Evolutionary conservation across 768 basidiomycete genomes (phyloP).

Genomic region (Podaxis pistillaris): DNA sequence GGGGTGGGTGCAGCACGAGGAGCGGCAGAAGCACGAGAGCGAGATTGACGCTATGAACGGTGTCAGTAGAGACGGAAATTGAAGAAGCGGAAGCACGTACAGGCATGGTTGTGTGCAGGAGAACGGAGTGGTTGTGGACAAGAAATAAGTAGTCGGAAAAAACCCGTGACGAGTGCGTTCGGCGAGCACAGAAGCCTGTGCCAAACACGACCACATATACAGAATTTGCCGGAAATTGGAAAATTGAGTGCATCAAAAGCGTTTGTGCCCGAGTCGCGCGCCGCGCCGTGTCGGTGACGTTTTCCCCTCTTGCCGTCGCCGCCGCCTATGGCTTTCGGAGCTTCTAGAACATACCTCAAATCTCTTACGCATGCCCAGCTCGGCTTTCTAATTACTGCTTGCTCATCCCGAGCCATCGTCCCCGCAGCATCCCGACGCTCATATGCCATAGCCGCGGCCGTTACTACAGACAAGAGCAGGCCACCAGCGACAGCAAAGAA

Average conservation of each 20-base stretch:
- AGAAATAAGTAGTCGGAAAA: constrained; percentile 25
- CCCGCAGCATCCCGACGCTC: not conserved
- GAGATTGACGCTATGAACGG: constrained; percentile 65
- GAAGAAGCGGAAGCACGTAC: constrained; percentile 27
- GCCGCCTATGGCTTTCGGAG: constrained; percentile 20
- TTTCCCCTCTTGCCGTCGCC: not conserved
- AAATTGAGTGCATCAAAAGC: not conserved
- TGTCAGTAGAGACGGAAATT: constrained; percentile 3
- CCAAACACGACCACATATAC: constrained; percentile 22
- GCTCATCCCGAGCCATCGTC: not conserved
- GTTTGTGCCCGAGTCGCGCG: not conserved
- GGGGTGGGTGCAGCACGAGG: constrained; percentile 40
- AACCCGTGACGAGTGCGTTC: not conserved
- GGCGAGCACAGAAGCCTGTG: not conserved
- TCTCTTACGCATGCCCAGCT: constrained; percentile 14
- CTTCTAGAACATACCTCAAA: constrained; percentile 18
- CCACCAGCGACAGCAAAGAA: constrained; percentile 8
- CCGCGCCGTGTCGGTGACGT: constrained; percentile 9
- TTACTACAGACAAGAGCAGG: not conserved
- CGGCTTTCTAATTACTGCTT: not conserved
- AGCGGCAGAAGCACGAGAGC: constrained; percentile 64
- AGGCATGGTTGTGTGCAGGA: constrained; percentile 31
- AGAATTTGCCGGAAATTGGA: not conserved
- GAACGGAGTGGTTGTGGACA: constrained; percentile 29
- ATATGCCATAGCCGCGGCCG: not conserved